Percentiles rank a stretch among this genome's conserved stretches.
Evolutionary conservation across 2,329 filamentous ascomycete genomes (phyloP).

Genomic region (Colletotrichum aenigma): DNA sequence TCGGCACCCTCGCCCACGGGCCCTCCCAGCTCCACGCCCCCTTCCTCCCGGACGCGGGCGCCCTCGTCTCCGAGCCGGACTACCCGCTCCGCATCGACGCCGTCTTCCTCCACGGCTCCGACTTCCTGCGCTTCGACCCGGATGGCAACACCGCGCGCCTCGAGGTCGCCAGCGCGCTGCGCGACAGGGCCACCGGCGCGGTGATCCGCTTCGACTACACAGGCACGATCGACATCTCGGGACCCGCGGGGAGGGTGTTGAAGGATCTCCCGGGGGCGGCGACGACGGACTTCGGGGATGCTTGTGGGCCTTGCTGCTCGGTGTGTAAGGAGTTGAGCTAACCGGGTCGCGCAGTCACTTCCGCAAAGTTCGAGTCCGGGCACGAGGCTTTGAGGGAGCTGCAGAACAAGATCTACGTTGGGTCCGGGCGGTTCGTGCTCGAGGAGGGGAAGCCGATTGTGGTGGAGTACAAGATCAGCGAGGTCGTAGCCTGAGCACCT

Average conservation of each 20-base stretch:
- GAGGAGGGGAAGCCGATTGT: constrained; percentile 33
- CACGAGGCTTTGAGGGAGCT: constrained; percentile 35
- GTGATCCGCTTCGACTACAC: constrained; percentile 41
- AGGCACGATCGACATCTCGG: constrained; percentile 38
- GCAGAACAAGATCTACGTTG: constrained; percentile 44
- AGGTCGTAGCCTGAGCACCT: constrained; percentile 31
- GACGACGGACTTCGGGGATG: constrained; percentile 42
- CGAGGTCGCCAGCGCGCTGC: constrained; percentile 39
- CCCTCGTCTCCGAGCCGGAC: constrained; percentile 36
- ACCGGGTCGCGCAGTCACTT: constrained; percentile 32
- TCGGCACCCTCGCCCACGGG: constrained; percentile 29
- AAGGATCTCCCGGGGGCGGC: constrained; percentile 32
- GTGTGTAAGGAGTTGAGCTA: not conserved
- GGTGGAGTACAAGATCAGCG: constrained; percentile 48
- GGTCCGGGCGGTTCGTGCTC: constrained; percentile 43
- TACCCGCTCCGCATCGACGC: constrained; percentile 40
- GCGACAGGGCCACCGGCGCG: constrained; percentile 33
- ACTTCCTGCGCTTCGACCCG: constrained; percentile 43
- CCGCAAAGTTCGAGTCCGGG: constrained; percentile 42
- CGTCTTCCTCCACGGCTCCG: constrained; percentile 40
- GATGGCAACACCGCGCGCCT: constrained; percentile 39
- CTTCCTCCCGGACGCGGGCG: constrained; percentile 32
- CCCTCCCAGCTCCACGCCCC: constrained; percentile 36
- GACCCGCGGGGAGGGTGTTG: constrained; percentile 36
- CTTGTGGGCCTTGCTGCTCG: constrained; percentile 33